phyloP scores from a whole-genome alignment of 1,139 yeast species.

The Hanseniaspora uvarum region DNA sequence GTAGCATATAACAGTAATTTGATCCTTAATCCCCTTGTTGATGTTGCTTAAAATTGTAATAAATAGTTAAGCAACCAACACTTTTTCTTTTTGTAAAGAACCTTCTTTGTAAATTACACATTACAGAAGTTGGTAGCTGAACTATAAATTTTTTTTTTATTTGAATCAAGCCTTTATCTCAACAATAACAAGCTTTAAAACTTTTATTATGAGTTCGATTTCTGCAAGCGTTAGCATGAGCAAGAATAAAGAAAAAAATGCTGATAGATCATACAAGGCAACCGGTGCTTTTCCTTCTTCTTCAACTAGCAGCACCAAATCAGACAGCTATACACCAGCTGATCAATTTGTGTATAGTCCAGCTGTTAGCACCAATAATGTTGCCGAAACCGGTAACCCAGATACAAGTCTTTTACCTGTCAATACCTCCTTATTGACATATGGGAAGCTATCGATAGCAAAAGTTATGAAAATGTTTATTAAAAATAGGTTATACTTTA shows the following conservation, averaged over 20 bases:
- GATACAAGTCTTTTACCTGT: not conserved
- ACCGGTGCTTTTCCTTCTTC: not conserved
- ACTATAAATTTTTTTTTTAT: no score
- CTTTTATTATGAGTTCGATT: not conserved
- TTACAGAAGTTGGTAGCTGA: no score
- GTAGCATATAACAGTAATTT: no score
- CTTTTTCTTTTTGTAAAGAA: no score
- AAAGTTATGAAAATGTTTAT: constrained; percentile 16
- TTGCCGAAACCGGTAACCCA: not conserved
- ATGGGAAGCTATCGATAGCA: constrained; percentile 10
- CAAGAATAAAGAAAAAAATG: not conserved
- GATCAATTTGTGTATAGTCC: constrained; percentile 7
- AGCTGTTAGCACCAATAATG: not conserved
- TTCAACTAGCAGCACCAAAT: constrained; percentile 2
- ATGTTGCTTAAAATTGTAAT: no score
- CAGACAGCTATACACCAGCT: constrained; percentile 7
- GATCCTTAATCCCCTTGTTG: no score
- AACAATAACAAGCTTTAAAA: not conserved
- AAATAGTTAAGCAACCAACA: no score
- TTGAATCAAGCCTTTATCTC: no score
- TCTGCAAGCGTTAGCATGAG: not conserved
- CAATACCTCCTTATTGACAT: not conserved
- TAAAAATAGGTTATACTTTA: constrained; percentile 10
- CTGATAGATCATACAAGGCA: not conserved
- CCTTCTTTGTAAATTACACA: no score